These are phyloP conservation scores for Zygotorulaspora florentina DNA, from an alignment of 805 yeast species.

Conservation along the genomic window DNA sequence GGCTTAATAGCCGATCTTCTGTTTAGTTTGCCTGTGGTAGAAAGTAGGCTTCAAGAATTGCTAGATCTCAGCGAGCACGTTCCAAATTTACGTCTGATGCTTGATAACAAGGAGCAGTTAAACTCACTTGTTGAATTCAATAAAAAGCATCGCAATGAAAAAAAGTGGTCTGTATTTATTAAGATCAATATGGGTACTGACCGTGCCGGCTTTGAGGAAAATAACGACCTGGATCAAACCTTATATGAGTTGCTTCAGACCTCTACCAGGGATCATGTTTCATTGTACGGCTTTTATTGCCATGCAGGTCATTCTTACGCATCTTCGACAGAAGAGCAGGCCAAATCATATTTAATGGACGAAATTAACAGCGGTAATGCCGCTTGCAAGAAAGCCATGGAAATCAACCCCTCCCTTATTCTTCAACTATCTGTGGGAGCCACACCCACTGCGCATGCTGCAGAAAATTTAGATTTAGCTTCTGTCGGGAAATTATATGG, in stretches of 20 bases:
- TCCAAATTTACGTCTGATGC: slow-evolving; percentile 6
- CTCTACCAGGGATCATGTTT: slow-evolving; percentile 1
- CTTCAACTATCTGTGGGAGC: slow-evolving; percentile 6
- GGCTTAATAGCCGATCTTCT: slow-evolving; percentile 3
- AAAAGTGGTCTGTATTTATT: slow-evolving; percentile 6
- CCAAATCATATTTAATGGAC: neutral
- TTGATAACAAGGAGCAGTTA: slow-evolving; percentile 5
- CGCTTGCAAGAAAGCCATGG: slow-evolving; percentile 5
- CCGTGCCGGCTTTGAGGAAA: slow-evolving; percentile 3
- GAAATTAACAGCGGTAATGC: slow-evolving; percentile 2
- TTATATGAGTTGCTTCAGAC: neutral
- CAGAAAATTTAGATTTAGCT: neutral
- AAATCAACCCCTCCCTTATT: neutral
- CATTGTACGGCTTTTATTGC: slow-evolving; percentile 5
- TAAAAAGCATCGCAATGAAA: neutral
- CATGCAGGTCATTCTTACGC: slow-evolving; percentile 7
- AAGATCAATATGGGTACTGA: slow-evolving; percentile 6
- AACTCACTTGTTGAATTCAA: neutral
- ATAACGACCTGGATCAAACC: neutral
- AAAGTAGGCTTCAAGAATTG: slow-evolving; percentile 3
- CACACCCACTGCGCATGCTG: slow-evolving; percentile 6
- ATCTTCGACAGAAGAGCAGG: slow-evolving; percentile 3
- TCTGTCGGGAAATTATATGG: slow-evolving; percentile 5
- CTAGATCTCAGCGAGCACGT: slow-evolving; percentile 1
- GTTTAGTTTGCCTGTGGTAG: slow-evolving; percentile 5